Evolutionary conservation across 352 stramenopile species (phyloP).

Genomic region (Phytophthora quininea): DNA sequence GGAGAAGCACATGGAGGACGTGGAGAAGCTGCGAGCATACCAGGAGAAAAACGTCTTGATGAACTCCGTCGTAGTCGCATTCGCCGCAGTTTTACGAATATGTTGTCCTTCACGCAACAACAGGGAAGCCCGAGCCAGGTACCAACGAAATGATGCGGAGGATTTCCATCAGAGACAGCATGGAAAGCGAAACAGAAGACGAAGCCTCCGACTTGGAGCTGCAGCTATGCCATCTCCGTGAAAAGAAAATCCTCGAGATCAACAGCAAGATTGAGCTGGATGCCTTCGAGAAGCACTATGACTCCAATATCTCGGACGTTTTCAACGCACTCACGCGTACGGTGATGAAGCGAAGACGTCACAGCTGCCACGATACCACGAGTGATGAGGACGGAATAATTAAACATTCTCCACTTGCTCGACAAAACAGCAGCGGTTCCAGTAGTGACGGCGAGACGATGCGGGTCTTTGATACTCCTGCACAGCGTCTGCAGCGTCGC

Average conservation of each 20-base stretch:
- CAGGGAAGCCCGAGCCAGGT: not conserved
- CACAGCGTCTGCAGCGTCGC: no score
- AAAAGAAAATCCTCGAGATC: constrained; percentile 49
- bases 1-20: constrained; percentile 43
- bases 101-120: not conserved
- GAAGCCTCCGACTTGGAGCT: constrained; percentile 4
- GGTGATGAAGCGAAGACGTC: constrained; percentile 11
- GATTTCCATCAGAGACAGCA: not conserved
- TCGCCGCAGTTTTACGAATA: constrained; percentile 22
- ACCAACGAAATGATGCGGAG: no score
- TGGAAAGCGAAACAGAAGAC: not conserved
- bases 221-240: constrained; percentile 33
- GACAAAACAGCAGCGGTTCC: no score
- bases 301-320: constrained; percentile 49
- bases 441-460: no score
- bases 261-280: constrained; percentile 43
- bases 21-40: constrained; percentile 50
- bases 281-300: constrained; percentile 47
- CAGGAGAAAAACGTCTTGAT: constrained; percentile 40
- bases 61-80: constrained; percentile 15
- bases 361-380: not conserved
- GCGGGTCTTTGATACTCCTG: no score
- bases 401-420: no score
- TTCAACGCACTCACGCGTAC: constrained; percentile 40
- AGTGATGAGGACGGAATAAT: not conserved